Percentiles rank a stretch among this genome's conserved stretches.
phyloP scores from a whole-genome alignment of 2,329 filamentous ascomycete genomes.

The Sclerotinia glacialis region DNA sequence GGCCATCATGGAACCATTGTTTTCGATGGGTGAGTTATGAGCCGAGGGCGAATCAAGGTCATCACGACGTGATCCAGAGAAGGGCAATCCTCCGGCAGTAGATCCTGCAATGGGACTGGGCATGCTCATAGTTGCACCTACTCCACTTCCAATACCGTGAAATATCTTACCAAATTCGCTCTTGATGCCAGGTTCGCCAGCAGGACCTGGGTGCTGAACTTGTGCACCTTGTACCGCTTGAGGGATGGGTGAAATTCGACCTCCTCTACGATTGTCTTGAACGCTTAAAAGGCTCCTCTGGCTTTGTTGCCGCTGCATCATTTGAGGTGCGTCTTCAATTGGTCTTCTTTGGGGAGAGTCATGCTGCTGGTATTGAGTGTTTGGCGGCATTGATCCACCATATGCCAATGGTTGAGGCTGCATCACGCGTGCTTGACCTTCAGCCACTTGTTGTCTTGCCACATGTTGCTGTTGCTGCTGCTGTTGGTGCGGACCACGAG shows the following conservation, averaged over 20 bases:
- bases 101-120: constrained; percentile 50
- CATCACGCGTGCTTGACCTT: constrained; percentile 40
- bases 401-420: constrained; percentile 35
- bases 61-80: constrained; percentile 52
- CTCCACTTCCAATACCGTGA: constrained; percentile 78
- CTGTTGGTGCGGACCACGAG: constrained; percentile 39
- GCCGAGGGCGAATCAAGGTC: constrained; percentile 46
- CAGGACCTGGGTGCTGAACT: constrained; percentile 72
- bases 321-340: constrained; percentile 50
- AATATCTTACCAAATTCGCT: constrained; percentile 95
- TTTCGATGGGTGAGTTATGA: constrained; percentile 44
- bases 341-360: constrained; percentile 46
- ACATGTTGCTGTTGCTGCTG: constrained; percentile 42
- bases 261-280: constrained; percentile 72
- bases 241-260: constrained; percentile 81
- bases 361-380: constrained; percentile 45
- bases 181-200: constrained; percentile 85
- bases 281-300: constrained; percentile 70
- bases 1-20: constrained; percentile 42
- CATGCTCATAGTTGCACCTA: constrained; percentile 52
- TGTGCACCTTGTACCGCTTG: constrained; percentile 94
- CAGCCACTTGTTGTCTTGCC: constrained; percentile 38
- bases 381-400: constrained; percentile 42
- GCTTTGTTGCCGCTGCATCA: constrained; percentile 55
- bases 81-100: constrained; percentile 49